Conservation (phyloP, 768 basidiomycete genomes). For the Boletus insuetus region DNA sequence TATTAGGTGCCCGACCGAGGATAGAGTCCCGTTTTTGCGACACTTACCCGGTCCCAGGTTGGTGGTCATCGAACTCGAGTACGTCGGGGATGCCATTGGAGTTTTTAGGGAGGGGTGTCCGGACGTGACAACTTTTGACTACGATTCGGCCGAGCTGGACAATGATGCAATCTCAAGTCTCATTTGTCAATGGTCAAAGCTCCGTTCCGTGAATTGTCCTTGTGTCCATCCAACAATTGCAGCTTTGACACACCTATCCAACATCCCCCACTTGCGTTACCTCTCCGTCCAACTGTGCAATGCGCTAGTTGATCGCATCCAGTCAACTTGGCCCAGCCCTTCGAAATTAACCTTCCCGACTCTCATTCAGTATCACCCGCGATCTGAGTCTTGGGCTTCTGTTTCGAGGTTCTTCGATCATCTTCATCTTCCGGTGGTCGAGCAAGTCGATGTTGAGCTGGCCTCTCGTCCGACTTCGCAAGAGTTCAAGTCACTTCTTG, state of each 20-base stretch:
- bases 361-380: background rate
- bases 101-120: background rate
- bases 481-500: background rate
- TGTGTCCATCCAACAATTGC: background rate
- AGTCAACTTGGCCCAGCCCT: background rate
- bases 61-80: background rate
- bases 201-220: background rate
- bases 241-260: background rate
- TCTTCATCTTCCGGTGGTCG: background rate
- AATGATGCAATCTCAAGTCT: background rate
- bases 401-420: background rate
- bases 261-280: background rate
- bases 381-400: background rate
- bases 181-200: background rate
- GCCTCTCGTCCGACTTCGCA: background rate
- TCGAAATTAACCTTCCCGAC: background rate
- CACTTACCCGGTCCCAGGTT: background rate
- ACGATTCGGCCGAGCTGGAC: background rate
- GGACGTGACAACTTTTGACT: background rate
- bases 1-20: rapidly evolving
- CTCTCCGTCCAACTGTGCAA: background rate
- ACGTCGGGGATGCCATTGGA: background rate
- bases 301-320: background rate
- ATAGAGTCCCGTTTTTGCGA: background rate
- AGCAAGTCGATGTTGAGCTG: background rate